A percentile compares a stretch with the other conserved stretches of the same genome.
phyloP scores from a whole-genome alignment of 768 basidiomycete species.

The Panellus pusillus region DNA sequence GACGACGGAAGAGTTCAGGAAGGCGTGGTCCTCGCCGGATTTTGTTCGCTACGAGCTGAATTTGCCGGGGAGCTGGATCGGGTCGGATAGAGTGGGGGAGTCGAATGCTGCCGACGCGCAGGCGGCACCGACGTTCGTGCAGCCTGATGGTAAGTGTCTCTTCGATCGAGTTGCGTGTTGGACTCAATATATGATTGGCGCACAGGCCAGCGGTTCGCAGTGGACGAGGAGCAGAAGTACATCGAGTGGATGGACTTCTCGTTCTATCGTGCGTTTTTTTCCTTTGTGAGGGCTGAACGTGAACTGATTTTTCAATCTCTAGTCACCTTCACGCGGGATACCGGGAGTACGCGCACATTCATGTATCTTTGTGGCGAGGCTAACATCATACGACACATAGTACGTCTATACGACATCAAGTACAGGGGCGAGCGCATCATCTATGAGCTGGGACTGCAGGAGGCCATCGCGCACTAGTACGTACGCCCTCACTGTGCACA shows the following conservation, averaged over 20 bases:
- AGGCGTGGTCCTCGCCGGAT: constrained; percentile 21
- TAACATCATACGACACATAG: not conserved
- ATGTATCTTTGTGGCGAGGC: constrained; percentile 26
- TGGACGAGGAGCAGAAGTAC: constrained; percentile 17
- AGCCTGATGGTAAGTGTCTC: constrained; percentile 16
- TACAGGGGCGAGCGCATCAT: constrained; percentile 51
- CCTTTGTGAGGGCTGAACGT: not conserved
- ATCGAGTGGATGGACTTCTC: constrained; percentile 27
- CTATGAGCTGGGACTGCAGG: constrained; percentile 42
- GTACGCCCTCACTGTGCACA: not conserved
- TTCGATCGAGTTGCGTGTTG: not conserved
- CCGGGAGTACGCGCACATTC: constrained; percentile 38
- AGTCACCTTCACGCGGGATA: constrained; percentile 53
- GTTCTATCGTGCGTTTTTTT: constrained; percentile 17
- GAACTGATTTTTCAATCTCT: constrained; percentile 24
- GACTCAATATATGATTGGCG: not conserved
- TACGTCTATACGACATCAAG: constrained; percentile 18
- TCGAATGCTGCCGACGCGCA: constrained; percentile 11
- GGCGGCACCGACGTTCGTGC: constrained; percentile 20
- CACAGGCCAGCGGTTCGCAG: constrained; percentile 18
- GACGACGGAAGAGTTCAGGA: constrained; percentile 21
- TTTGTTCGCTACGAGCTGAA: constrained; percentile 22
- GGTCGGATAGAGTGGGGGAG: constrained; percentile 15
- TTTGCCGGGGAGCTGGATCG: constrained; percentile 21
- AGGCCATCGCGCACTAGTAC: constrained; percentile 21